These are phyloP conservation scores for Oryza rufipogon DNA, from an alignment of 176 grass and related monocot genomes.

Conservation along the genomic window DNA sequence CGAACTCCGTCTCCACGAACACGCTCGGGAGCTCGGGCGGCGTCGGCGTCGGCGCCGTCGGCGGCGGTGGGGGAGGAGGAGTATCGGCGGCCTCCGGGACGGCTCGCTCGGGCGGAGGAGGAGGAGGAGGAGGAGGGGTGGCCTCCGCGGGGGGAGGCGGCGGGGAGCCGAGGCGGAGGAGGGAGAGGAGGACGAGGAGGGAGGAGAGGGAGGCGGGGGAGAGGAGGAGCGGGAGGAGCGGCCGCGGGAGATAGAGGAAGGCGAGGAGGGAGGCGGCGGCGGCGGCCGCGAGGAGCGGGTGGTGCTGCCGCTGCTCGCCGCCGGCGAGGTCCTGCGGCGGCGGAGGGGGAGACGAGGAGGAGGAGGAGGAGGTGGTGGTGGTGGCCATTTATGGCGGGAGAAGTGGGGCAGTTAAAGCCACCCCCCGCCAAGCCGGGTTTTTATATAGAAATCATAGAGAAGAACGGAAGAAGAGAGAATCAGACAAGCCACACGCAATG, in stretches of 20 bases:
- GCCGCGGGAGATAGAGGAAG: slow-evolving; percentile 71
- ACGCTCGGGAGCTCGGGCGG: background rate
- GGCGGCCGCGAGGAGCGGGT: slow-evolving; percentile 58
- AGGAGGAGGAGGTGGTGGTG: background rate
- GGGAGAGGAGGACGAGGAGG: slow-evolving; percentile 56
- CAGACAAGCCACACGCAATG: background rate
- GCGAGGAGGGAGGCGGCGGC: slow-evolving; percentile 61
- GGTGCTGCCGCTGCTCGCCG: background rate
- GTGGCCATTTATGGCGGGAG: slow-evolving; percentile 61
- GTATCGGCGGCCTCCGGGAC: background rate
- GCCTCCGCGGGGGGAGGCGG: background rate
- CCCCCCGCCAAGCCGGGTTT: slow-evolving; percentile 25
- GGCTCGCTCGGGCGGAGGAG: background rate
- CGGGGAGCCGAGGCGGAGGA: slow-evolving; percentile 64
- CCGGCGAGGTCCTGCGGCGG: slow-evolving; percentile 4
- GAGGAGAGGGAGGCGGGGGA: slow-evolving; percentile 70
- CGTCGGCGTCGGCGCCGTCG: background rate
- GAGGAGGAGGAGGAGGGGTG: background rate
- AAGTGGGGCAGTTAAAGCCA: slow-evolving; percentile 28
- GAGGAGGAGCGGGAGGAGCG: slow-evolving; percentile 59
- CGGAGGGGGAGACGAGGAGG: slow-evolving; percentile 3
- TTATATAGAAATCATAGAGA: background rate
- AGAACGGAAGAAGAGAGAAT: background rate
- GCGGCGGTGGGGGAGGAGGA: background rate
- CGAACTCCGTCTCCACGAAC: slow-evolving; percentile 49